Conservation (phyloP, 495 filamentous ascomycete genomes). For the Saxispiralis lemnorum region DNA sequence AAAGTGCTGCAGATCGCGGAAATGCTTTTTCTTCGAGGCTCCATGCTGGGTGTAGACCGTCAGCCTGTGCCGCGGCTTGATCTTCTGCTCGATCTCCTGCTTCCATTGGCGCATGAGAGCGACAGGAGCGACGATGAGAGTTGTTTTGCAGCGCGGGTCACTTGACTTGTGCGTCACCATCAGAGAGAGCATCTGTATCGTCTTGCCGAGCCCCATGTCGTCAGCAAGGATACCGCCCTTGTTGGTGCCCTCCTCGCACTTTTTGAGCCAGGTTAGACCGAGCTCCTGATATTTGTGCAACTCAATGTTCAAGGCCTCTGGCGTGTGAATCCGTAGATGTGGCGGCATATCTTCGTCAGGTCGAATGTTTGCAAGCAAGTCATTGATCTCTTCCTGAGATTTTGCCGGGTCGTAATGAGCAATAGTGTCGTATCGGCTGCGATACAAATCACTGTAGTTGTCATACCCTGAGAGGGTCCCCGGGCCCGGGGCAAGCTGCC, state of each 20-base stretch:
- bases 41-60: slow-evolving; percentile 51
- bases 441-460: slow-evolving; percentile 10
- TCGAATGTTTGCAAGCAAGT: slow-evolving; percentile 22
- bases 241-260: slow-evolving; percentile 58
- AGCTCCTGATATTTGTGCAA: slow-evolving; percentile 74
- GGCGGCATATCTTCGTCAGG: slow-evolving; percentile 23
- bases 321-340: slow-evolving; percentile 33
- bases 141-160: slow-evolving; percentile 54
- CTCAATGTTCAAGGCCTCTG: slow-evolving; percentile 46
- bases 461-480: slow-evolving; percentile 5
- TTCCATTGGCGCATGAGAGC: slow-evolving; percentile 83
- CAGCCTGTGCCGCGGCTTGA: slow-evolving; percentile 41
- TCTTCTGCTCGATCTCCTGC: slow-evolving; percentile 57
- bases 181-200: slow-evolving; percentile 70
- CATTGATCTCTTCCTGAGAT: slow-evolving; percentile 18
- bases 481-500: not conserved
- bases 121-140: slow-evolving; percentile 73
- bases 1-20: slow-evolving; percentile 43
- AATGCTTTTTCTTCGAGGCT: slow-evolving; percentile 36
- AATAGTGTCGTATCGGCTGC: slow-evolving; percentile 4
- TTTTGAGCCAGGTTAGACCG: slow-evolving; percentile 65
- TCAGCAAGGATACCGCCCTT: slow-evolving; percentile 78
- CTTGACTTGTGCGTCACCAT: slow-evolving; percentile 53
- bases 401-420: slow-evolving; percentile 9
- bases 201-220: slow-evolving; percentile 95